Conservation (phyloP, 108 stramenopile genomes). For the Cyclotella baltica region DNA sequence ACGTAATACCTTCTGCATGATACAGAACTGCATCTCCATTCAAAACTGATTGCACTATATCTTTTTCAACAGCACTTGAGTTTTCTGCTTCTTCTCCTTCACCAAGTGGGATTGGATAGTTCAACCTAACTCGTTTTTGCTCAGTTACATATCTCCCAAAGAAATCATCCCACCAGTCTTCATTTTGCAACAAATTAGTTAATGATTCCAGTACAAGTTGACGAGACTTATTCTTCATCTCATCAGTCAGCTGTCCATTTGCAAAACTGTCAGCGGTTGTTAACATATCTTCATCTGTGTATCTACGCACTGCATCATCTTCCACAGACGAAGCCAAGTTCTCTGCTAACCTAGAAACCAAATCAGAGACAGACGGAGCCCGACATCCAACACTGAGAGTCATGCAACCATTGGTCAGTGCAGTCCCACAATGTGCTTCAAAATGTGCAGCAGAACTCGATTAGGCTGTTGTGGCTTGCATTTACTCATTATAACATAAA, state of each 20-base stretch:
- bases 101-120: conserved; percentile 63
- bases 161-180: conserved; percentile 70
- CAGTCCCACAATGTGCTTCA: conserved; percentile 84
- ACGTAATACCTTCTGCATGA: conserved; percentile 79
- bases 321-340: conserved; percentile 45
- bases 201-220: conserved; percentile 66
- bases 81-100: conserved; percentile 32
- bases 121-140: conserved; percentile 58
- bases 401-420: conserved; percentile 73
- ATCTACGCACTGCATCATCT: conserved; percentile 52
- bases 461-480: neutral
- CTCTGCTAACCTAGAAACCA: conserved; percentile 71
- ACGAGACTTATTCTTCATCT: conserved; percentile 67
- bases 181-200: conserved; percentile 58
- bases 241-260: conserved; percentile 37
- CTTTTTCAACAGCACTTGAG: conserved; percentile 25
- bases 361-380: conserved; percentile 84
- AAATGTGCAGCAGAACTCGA: neutral
- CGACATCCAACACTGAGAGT: conserved; percentile 87
- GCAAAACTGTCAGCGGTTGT: neutral
- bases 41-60: conserved; percentile 48
- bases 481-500: neutral
- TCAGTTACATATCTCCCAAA: conserved; percentile 76
- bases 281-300: conserved; percentile 57
- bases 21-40: conserved; percentile 51